Conservation (phyloP, 345 rosid genomes). For the Eutrema japonicum region DNA sequence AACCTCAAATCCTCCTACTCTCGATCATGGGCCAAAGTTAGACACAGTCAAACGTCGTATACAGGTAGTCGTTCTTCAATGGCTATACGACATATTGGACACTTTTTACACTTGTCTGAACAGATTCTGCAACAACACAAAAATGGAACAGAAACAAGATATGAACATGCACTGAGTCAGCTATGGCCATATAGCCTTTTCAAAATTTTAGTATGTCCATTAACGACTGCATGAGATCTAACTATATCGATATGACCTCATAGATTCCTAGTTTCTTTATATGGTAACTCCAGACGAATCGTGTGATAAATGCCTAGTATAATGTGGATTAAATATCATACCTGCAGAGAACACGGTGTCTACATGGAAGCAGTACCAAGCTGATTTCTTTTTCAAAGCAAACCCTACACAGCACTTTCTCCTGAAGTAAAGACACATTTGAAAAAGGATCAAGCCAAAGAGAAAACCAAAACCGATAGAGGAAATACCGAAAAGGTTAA, state of each 20-base stretch:
- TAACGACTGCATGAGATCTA: background rate
- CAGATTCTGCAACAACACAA: slow-evolving; percentile 60
- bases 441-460: slow-evolving; percentile 17
- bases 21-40: slow-evolving; percentile 33
- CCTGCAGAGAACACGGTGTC: slow-evolving; percentile 97
- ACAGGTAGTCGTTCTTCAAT: slow-evolving; percentile 84
- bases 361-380: slow-evolving; percentile 89
- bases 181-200: background rate
- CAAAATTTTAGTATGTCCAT: slow-evolving; percentile 14
- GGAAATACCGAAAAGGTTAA: background rate
- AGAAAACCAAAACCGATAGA: background rate
- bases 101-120: slow-evolving; percentile 84
- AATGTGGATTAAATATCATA: slow-evolving; percentile 18
- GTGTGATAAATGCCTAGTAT: background rate
- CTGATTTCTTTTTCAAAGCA: slow-evolving; percentile 93
- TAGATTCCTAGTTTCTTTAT: slow-evolving; percentile 13
- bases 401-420: slow-evolving; percentile 93
- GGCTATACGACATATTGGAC: slow-evolving; percentile 81
- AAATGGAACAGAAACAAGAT: slow-evolving; percentile 20
- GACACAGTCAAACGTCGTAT: slow-evolving; percentile 69
- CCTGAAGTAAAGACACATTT: slow-evolving; percentile 53
- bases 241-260: slow-evolving; percentile 5
- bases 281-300: background rate
- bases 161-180: slow-evolving; percentile 8
- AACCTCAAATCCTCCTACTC: slow-evolving; percentile 41